Percentiles rank a stretch among this genome's conserved stretches.
phyloP scores from a whole-genome alignment of 495 filamentous ascomycete genomes.

The Daldinia concentrica region DNA sequence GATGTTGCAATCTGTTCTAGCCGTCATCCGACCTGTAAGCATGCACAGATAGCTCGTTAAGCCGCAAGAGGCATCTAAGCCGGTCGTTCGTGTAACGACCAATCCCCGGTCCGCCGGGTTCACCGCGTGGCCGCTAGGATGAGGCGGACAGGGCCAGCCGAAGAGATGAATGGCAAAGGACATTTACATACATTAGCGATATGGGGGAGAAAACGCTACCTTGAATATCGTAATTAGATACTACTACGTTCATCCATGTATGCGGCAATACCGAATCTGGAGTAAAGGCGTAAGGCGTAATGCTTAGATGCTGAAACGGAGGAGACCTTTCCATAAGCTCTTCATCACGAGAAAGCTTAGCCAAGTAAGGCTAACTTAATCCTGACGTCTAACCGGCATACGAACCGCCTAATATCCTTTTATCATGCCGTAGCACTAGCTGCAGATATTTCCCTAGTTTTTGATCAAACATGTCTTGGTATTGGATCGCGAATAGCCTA shows the following conservation, averaged over 20 bases:
- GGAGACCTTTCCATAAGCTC: conserved; percentile 9
- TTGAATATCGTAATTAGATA: not conserved
- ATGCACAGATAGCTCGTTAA: not conserved
- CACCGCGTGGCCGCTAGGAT: conserved; percentile 6
- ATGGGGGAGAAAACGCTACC: not conserved
- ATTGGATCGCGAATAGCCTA: conserved; percentile 22
- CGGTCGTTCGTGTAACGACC: not conserved
- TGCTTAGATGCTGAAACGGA: conserved; percentile 1
- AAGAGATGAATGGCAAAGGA: not conserved
- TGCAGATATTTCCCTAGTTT: conserved; percentile 6
- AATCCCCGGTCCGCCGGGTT: not conserved
- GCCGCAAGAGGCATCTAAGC: conserved; percentile 6
- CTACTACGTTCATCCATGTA: not conserved
- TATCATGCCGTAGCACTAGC: conserved; percentile 11
- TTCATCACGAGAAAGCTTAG: conserved; percentile 24
- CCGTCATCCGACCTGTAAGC: not conserved
- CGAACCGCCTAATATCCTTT: not conserved
- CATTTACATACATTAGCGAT: not conserved
- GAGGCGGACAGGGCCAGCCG: not conserved
- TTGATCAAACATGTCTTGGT: conserved; percentile 5
- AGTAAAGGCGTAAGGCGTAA: not conserved
- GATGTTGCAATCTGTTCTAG: conserved; percentile 29
- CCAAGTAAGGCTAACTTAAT: conserved; percentile 15
- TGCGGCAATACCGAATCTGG: conserved; percentile 1
- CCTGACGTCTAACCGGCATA: conserved; percentile 13